These are phyloP conservation scores for Ploettnerulaceae sp. DNA, from an alignment of 2,329 filamentous ascomycete genomes.

Conservation along the genomic window DNA sequence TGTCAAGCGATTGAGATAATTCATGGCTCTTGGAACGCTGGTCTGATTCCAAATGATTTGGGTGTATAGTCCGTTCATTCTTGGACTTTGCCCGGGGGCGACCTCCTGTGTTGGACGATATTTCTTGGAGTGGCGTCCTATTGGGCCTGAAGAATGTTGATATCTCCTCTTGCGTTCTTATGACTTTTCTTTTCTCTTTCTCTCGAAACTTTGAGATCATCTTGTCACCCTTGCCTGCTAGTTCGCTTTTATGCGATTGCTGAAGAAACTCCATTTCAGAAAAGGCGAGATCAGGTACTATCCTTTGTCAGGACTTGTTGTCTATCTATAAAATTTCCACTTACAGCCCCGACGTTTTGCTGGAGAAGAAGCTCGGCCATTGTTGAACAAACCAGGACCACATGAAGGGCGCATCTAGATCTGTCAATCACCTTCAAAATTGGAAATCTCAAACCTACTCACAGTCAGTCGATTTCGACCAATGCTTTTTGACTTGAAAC, in stretches of 20 bases:
- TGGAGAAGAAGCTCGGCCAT: conserved; percentile 38
- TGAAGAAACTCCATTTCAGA: conserved; percentile 46
- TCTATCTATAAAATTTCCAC: conserved; percentile 18
- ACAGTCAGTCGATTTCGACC: conserved; percentile 50
- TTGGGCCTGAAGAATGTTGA: conserved; percentile 29
- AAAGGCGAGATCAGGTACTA: conserved; percentile 50
- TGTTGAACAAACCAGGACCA: conserved; percentile 42
- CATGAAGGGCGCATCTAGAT: conserved; percentile 36
- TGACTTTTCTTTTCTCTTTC: conserved; percentile 23
- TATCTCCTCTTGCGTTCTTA: conserved; percentile 26
- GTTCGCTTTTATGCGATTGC: conserved; percentile 22
- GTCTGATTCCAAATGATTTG: conserved; percentile 9
- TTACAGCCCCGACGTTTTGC: conserved; percentile 37
- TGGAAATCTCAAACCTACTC: conserved; percentile 19
- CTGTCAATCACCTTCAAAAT: background rate
- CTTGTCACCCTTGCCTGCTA: conserved; percentile 26
- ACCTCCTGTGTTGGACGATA: conserved; percentile 6
- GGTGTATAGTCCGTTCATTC: conserved; percentile 1
- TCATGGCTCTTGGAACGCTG: background rate
- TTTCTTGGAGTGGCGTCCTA: conserved; percentile 17
- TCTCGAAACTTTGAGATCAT: conserved; percentile 28
- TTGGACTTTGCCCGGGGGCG: conserved; percentile 2
- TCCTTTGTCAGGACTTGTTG: background rate
- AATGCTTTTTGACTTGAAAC: conserved; percentile 52
- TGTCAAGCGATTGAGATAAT: background rate